phyloP scores from a whole-genome alignment of 768 basidiomycete species.

The Suillus paluster region DNA sequence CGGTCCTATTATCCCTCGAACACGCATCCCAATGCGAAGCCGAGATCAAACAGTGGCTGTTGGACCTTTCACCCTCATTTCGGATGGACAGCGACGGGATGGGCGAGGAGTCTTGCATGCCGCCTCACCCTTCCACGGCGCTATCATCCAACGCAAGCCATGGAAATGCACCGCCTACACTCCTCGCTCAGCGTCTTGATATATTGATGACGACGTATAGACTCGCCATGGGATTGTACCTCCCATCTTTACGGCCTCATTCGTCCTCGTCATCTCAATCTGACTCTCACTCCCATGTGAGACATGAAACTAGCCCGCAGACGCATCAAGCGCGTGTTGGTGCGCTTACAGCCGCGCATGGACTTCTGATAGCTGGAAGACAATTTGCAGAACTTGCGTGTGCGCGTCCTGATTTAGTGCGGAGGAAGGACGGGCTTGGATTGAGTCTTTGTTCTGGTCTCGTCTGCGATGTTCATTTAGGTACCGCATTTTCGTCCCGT shows the following conservation, averaged over 20 bases:
- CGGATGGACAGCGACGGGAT: constrained; percentile 42
- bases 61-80: constrained; percentile 54
- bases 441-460: constrained; percentile 2
- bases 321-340: constrained; percentile 58
- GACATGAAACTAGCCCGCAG: constrained; percentile 21
- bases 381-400: not conserved
- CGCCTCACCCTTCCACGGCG: not conserved
- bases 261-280: constrained; percentile 13
- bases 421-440: constrained; percentile 5
- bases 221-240: constrained; percentile 64
- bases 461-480: not conserved
- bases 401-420: constrained; percentile 1
- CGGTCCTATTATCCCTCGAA: constrained; percentile 54
- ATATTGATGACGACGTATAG: constrained; percentile 63
- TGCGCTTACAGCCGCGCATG: constrained; percentile 67
- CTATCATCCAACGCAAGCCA: constrained; percentile 19
- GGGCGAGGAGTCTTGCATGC: not conserved
- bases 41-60: constrained; percentile 58
- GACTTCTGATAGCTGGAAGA: not conserved
- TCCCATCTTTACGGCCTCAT: constrained; percentile 61
- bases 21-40: constrained; percentile 61
- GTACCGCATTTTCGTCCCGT: not conserved
- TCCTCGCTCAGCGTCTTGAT: constrained; percentile 60
- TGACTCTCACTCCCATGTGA: constrained; percentile 15
- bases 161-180: constrained; percentile 35